phyloP scores from a whole-genome alignment of 768 basidiomycete species.

The Boletus tomentosulus region DNA sequence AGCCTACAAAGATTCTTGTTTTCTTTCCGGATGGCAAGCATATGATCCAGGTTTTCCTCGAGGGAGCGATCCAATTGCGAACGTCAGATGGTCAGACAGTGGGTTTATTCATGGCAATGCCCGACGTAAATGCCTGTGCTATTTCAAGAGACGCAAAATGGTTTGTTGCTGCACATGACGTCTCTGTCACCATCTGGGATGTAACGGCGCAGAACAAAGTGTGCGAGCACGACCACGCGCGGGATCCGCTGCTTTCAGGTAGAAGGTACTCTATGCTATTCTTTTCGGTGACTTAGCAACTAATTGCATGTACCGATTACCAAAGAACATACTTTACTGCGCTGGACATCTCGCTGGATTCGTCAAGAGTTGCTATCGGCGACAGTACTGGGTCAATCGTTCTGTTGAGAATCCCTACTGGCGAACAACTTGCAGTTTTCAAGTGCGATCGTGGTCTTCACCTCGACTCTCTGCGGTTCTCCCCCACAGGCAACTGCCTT shows the following conservation, averaged over 20 bases:
- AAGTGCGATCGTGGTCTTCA: not conserved
- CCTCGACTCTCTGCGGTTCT: not conserved
- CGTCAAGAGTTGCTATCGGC: not conserved
- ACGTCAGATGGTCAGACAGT: slow-evolving; percentile 2
- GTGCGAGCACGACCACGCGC: not conserved
- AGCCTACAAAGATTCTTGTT: not conserved
- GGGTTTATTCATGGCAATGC: not conserved
- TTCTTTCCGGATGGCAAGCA: slow-evolving; percentile 1
- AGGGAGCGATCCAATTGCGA: not conserved
- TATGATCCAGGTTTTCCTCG: not conserved
- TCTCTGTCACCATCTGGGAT: not conserved
- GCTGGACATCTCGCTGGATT: not conserved
- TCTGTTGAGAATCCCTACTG: not conserved
- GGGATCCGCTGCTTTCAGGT: not conserved
- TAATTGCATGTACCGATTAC: not conserved
- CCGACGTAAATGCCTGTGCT: not conserved
- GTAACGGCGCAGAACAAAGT: not conserved
- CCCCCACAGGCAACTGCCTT: not conserved
- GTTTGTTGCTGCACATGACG: not conserved
- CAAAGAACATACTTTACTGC: not conserved
- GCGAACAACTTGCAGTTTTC: not conserved
- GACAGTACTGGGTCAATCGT: not conserved
- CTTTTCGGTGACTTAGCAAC: not conserved
- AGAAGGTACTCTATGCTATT: not conserved
- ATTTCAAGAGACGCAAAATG: not conserved